Evolutionary conservation across 2,329 filamentous ascomycete genomes (phyloP).

Genomic region (Fusarium poae): DNA sequence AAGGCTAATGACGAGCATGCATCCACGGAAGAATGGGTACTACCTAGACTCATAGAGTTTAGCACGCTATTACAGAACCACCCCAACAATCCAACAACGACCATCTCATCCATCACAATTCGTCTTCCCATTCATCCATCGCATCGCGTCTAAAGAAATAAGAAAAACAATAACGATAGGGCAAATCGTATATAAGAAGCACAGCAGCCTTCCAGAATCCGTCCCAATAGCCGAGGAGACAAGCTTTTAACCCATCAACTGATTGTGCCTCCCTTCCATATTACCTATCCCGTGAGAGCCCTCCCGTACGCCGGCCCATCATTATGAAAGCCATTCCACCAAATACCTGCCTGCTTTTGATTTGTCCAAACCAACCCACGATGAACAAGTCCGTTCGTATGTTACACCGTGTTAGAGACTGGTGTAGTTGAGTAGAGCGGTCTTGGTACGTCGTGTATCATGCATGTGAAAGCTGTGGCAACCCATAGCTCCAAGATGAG

Average conservation of each 20-base stretch:
- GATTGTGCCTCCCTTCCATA: constrained; percentile 4
- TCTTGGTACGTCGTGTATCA: constrained; percentile 19
- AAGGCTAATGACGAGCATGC: constrained; percentile 21
- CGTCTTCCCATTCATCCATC: constrained; percentile 13
- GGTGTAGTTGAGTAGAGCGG: constrained; percentile 5
- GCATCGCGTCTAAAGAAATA: constrained; percentile 6
- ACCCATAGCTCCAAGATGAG: constrained; percentile 15
- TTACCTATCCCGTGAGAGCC: constrained; percentile 26
- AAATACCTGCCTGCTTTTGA: constrained; percentile 34
- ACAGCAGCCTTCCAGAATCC: constrained; percentile 1
- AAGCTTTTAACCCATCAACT: not conserved
- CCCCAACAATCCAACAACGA: constrained; percentile 33
- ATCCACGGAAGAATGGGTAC: not conserved
- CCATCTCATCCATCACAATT: constrained; percentile 18
- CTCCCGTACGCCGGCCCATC: constrained; percentile 35
- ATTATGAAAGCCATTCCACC: constrained; percentile 31
- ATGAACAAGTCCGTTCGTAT: constrained; percentile 6
- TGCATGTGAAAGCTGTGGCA: constrained; percentile 15
- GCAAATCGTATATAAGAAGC: constrained; percentile 28
- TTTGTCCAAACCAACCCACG: constrained; percentile 37
- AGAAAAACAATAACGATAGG: constrained; percentile 8
- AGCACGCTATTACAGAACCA: constrained; percentile 19
- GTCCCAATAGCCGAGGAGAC: not conserved
- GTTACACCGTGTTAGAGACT: not conserved
- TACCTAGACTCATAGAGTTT: constrained; percentile 13